phyloP scores from a whole-genome alignment of 345 rosid genomes.

The Citrus maxima region DNA sequence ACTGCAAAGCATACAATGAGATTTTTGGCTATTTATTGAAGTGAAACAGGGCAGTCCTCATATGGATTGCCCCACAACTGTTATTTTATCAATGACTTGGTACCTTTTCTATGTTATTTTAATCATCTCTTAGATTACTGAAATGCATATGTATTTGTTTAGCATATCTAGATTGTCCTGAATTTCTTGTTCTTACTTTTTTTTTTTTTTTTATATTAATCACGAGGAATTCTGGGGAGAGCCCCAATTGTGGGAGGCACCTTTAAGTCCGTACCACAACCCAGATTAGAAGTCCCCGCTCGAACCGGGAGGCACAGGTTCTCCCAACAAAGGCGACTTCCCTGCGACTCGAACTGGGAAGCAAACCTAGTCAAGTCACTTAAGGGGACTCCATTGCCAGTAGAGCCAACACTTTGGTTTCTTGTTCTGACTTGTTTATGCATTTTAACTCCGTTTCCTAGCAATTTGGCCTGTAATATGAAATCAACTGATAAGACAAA shows the following conservation, averaged over 20 bases:
- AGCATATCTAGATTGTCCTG: background rate
- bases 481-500: conserved; percentile 26
- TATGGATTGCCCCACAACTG: background rate
- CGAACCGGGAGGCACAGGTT: no score
- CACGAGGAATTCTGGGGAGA: no score
- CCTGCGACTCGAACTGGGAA: no score
- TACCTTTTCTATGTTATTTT: background rate
- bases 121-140: background rate
- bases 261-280: no score
- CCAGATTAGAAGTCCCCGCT: no score
- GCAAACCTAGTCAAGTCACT: no score
- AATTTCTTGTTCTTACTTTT: background rate
- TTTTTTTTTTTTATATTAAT: no score
- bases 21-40: background rate
- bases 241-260: no score
- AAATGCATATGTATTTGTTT: background rate
- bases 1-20: background rate
- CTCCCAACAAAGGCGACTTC: no score
- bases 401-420: no score
- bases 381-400: no score
- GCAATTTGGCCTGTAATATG: conserved; percentile 8
- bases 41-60: background rate
- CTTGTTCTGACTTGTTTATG: no score
- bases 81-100: background rate
- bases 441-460: background rate